A percentile compares a stretch with the other conserved stretches of the same genome.
Evolutionary conservation across 179 eudicot genomes (phyloP).

Genomic region (Nepenthes alata): DNA sequence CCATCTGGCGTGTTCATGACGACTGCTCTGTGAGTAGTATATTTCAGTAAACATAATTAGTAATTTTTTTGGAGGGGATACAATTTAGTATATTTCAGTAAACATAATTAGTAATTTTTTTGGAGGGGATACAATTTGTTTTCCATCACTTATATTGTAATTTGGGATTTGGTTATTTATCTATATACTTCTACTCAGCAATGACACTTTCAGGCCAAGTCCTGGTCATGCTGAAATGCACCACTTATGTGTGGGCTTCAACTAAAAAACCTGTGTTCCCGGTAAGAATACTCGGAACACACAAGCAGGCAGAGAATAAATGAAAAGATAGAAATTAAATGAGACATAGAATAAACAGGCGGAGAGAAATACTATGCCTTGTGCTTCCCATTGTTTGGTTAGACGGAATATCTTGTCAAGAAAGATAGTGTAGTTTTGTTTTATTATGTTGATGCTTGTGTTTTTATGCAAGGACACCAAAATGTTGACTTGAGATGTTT

Average conservation of each 20-base stretch:
- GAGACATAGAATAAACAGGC: too few relatives aligned
- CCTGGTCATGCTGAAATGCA: background rate
- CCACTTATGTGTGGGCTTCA: background rate
- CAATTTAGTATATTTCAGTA: background rate
- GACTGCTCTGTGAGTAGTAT: constrained; percentile 85
- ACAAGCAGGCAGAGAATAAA: too few relatives aligned
- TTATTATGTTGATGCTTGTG: too few relatives aligned
- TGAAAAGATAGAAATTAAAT: too few relatives aligned
- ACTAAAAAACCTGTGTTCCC: background rate
- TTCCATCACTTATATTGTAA: background rate
- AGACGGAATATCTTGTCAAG: too few relatives aligned
- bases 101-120: background rate
- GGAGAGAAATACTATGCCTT: too few relatives aligned
- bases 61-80: background rate
- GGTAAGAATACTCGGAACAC: background rate
- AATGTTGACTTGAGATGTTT: too few relatives aligned
- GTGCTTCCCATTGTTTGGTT: too few relatives aligned
- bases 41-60: constrained; percentile 7
- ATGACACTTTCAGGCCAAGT: background rate
- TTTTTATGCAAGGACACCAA: too few relatives aligned
- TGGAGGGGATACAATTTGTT: background rate
- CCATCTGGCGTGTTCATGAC: constrained; percentile 94
- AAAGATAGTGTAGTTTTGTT: too few relatives aligned
- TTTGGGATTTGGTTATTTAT: background rate
- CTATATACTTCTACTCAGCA: background rate